Evolutionary conservation across 805 yeast species (phyloP).

Genomic region (Babjeviella inositovora): DNA sequence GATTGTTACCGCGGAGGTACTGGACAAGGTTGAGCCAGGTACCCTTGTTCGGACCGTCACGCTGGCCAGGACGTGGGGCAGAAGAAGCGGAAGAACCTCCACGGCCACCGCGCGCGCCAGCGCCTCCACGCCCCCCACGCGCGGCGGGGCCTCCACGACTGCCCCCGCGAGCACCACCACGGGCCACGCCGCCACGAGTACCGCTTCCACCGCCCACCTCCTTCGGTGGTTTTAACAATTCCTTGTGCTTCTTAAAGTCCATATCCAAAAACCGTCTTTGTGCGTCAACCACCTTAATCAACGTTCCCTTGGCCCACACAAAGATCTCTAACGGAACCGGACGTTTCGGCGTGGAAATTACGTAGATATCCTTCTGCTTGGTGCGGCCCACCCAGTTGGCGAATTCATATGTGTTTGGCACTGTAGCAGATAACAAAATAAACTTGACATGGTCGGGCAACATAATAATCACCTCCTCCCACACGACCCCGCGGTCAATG

Average conservation of each 20-base stretch:
- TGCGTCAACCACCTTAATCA: conserved; percentile 61
- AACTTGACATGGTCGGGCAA: conserved; percentile 92
- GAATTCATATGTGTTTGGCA: conserved; percentile 95
- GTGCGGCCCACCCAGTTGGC: conserved; percentile 99
- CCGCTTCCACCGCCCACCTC: conserved; percentile 10
- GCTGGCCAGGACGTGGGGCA: conserved; percentile 17
- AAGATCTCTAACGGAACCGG: conserved; percentile 90
- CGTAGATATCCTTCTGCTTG: conserved; percentile 88
- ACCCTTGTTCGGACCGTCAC: conserved; percentile 62
- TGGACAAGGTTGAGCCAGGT: conserved; percentile 68
- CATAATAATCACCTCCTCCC: conserved; percentile 99
- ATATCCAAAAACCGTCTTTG: conserved; percentile 50
- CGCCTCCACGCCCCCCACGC: conserved; percentile 3
- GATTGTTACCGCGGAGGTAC: conserved; percentile 42
- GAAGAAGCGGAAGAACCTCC: no score
- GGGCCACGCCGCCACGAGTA: conserved; percentile 6
- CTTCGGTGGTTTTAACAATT: conserved; percentile 26
- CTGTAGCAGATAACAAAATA: conserved; percentile 87
- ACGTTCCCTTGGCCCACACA: conserved; percentile 65
- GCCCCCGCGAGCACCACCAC: conserved; percentile 9
- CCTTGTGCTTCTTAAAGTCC: conserved; percentile 48
- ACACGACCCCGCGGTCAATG: conserved; percentile 93
- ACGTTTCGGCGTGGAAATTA: conserved; percentile 89
- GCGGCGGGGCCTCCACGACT: conserved; percentile 6
- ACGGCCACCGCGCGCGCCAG: conserved; percentile 8